A percentile compares a stretch with the other conserved stretches of the same genome.
Conservation (phyloP, 371 early-diverging fungal species). For the Mucor lusitanicus region DNA sequence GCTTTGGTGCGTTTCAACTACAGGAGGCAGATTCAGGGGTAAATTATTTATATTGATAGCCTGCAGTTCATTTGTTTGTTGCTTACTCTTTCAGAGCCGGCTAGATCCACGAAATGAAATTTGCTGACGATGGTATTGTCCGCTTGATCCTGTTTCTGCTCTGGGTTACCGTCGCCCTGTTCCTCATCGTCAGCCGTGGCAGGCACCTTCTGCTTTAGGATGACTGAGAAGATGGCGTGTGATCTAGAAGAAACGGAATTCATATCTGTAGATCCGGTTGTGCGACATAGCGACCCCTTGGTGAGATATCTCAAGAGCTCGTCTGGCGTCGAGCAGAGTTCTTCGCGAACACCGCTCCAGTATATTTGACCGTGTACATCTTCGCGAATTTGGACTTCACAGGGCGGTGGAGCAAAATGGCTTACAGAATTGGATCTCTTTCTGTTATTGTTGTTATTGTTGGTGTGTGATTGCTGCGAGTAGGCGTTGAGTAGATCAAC, state of each 20-base stretch:
- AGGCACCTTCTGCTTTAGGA: conserved; percentile 59
- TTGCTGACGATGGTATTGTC: conserved; percentile 63
- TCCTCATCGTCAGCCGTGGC: not conserved
- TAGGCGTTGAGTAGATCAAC: conserved; percentile 77
- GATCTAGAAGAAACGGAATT: conserved; percentile 95
- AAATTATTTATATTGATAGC: not conserved
- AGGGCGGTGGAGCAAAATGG: conserved; percentile 3
- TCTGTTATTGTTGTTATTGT: conserved; percentile 10
- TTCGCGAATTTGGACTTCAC: conserved; percentile 76
- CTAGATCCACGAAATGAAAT: conserved; percentile 96
- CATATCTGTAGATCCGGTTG: conserved; percentile 97
- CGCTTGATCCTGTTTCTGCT: conserved; percentile 7
- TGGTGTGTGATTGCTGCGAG: conserved; percentile 6
- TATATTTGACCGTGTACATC: conserved; percentile 89
- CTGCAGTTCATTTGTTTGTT: not conserved
- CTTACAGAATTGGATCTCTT: conserved; percentile 9
- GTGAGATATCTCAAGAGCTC: conserved; percentile 76
- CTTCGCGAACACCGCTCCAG: conserved; percentile 90
- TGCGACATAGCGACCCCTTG: conserved; percentile 84
- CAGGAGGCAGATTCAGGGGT: not conserved
- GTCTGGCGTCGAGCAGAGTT: conserved; percentile 68
- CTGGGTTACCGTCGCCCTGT: no score
- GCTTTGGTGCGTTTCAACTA: conserved; percentile 51
- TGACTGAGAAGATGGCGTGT: conserved; percentile 97
- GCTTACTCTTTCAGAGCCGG: conserved; percentile 70